Percentiles rank a stretch among this genome's conserved stretches.
Conservation (phyloP, 805 yeast species). For the Saccharomycopsis sp. region DNA sequence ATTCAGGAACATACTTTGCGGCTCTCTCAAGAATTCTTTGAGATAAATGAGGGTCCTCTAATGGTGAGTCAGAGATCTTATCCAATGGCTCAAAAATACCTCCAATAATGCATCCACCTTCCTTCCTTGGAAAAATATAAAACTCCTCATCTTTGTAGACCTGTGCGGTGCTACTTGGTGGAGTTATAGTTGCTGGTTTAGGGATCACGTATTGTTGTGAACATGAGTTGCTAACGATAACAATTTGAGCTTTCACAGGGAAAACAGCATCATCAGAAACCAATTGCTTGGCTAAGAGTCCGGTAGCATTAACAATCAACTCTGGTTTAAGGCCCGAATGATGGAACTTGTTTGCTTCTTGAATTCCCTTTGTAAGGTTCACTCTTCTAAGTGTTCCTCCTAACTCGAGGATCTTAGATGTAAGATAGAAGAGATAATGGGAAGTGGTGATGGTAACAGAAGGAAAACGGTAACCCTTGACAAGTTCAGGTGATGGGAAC, state of each 20-base stretch:
- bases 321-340: constrained; percentile 36
- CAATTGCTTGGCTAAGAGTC: constrained; percentile 40
- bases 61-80: constrained; percentile 27
- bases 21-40: constrained; percentile 44
- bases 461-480: constrained; percentile 41
- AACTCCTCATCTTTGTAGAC: constrained; percentile 38
- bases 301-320: constrained; percentile 52
- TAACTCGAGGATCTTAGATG: constrained; percentile 36
- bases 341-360: constrained; percentile 43
- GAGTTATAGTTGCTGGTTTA: constrained; percentile 22
- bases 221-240: constrained; percentile 42
- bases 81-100: constrained; percentile 36
- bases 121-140: constrained; percentile 63
- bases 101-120: constrained; percentile 67
- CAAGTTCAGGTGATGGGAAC: constrained; percentile 26
- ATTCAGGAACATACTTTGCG: constrained; percentile 27
- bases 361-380: constrained; percentile 34
- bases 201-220: constrained; percentile 32
- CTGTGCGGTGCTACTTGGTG: constrained; percentile 24
- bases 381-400: constrained; percentile 46
- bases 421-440: constrained; percentile 47
- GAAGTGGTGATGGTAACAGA: constrained; percentile 56
- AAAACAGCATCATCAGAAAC: constrained; percentile 38
- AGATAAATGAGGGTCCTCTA: constrained; percentile 39
- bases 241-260: constrained; percentile 57